These are phyloP conservation scores for Staphylotrichum tortipilum DNA, from an alignment of 495 filamentous ascomycete genomes.

Conservation along the genomic window DNA sequence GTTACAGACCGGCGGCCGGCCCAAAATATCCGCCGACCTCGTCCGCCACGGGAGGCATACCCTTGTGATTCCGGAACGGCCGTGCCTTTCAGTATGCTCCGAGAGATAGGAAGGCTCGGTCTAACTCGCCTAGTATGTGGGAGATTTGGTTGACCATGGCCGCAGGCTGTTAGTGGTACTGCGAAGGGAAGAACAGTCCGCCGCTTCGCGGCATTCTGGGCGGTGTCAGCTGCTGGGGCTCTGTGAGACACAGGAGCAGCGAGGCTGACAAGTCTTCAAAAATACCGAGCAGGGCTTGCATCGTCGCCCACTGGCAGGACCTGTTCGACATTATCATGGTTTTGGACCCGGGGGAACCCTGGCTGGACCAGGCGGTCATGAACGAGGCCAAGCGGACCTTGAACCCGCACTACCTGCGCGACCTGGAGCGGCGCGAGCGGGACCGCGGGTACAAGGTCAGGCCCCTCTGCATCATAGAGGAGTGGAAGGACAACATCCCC, in stretches of 20 bases:
- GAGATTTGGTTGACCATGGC: conserved; percentile 7
- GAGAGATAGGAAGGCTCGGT: neutral
- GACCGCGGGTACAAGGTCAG: too few species aligned
- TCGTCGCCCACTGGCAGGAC: too few species aligned
- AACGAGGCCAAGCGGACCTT: too few species aligned
- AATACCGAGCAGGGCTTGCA: conserved; percentile 8
- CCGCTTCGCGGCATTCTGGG: neutral
- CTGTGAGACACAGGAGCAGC: neutral
- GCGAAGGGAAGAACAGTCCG: neutral
- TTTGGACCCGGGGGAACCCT: too few species aligned
- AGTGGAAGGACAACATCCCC: too few species aligned
- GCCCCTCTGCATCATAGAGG: too few species aligned
- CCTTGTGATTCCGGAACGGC: neutral
- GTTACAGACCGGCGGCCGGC: neutral
- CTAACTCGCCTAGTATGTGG: conserved; percentile 1
- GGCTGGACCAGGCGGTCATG: too few species aligned
- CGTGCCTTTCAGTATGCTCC: neutral
- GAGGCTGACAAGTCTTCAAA: conserved; percentile 11
- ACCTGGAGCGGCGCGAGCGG: too few species aligned
- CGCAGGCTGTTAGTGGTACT: neutral
- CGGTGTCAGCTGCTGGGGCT: neutral
- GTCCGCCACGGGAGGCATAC: neutral
- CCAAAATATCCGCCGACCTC: neutral
- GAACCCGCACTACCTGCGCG: too few species aligned
- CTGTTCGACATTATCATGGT: too few species aligned